A percentile compares a stretch with the other conserved stretches of the same genome.
Conservation (phyloP, 306 rosid species). For the Myrica gale region DNA sequence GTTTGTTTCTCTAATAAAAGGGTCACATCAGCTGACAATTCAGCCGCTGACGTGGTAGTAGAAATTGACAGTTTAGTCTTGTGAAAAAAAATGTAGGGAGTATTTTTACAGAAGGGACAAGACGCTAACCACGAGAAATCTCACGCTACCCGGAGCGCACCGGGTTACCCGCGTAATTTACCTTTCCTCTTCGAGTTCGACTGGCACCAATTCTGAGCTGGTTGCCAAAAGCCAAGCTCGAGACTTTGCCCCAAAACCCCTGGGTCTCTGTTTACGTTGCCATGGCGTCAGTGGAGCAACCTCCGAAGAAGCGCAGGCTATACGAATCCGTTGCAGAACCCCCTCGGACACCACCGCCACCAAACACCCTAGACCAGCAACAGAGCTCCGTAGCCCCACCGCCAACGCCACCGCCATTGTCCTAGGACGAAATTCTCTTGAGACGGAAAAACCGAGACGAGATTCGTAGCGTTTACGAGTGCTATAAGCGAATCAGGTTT, state of each 20-base stretch:
- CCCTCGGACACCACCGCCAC: slow-evolving; percentile 23
- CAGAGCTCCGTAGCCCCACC: slow-evolving; percentile 35
- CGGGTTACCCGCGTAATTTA: too few relatives aligned
- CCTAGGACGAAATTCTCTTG: slow-evolving; percentile 50
- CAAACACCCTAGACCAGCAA: slow-evolving; percentile 33
- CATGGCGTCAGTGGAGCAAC: slow-evolving; percentile 70
- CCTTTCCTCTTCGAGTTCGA: too few relatives aligned
- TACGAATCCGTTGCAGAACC: slow-evolving; percentile 38
- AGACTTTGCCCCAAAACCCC: not conserved
- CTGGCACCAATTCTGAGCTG: not conserved
- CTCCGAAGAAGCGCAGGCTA: slow-evolving; percentile 62
- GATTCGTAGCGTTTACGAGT: slow-evolving; percentile 52
- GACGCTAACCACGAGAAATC: too few relatives aligned
- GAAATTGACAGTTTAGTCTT: too few relatives aligned
- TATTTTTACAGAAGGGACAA: too few relatives aligned
- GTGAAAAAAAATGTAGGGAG: too few relatives aligned
- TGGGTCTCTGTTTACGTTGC: slow-evolving; percentile 12
- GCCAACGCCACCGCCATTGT: slow-evolving; percentile 40
- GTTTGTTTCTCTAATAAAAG: too few relatives aligned
- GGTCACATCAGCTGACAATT: too few relatives aligned
- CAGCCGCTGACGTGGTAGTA: too few relatives aligned
- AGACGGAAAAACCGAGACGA: slow-evolving; percentile 51
- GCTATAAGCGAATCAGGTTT: slow-evolving; percentile 51
- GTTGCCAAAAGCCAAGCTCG: slow-evolving; percentile 11
- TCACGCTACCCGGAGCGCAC: too few relatives aligned